A percentile compares a stretch with the other conserved stretches of the same genome.
Evolutionary conservation across 352 stramenopile genomes (phyloP).

Genomic region (Globisporangium perplexum): DNA sequence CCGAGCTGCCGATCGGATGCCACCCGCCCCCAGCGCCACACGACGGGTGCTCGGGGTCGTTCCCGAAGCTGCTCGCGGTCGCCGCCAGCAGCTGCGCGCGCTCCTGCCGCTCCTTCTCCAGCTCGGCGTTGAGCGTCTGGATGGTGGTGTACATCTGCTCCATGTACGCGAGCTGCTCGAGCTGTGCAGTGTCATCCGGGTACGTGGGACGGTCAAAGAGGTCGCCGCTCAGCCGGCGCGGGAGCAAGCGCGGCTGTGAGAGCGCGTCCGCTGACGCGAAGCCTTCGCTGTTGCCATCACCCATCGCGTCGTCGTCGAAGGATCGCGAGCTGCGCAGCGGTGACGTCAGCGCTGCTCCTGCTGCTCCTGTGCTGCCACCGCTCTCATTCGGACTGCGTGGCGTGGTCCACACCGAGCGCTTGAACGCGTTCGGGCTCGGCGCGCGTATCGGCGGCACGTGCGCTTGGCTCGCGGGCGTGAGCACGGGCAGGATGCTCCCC

Average conservation of each 20-base stretch:
- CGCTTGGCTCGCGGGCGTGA: slow-evolving; percentile 15
- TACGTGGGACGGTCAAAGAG: slow-evolving; percentile 1
- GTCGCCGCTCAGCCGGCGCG: slow-evolving; percentile 11
- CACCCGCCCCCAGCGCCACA: slow-evolving; percentile 9
- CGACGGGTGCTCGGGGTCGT: slow-evolving; percentile 23
- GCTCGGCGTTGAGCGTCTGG: slow-evolving; percentile 34
- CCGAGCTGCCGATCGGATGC: neutral
- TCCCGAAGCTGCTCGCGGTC: slow-evolving; percentile 9
- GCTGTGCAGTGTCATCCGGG: slow-evolving; percentile 16
- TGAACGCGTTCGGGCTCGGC: slow-evolving; percentile 25
- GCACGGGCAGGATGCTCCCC: slow-evolving; percentile 31
- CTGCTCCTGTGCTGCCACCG: neutral
- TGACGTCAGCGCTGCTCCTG: neutral
- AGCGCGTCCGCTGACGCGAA: neutral
- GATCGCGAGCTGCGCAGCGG: neutral
- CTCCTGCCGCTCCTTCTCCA: slow-evolving; percentile 37
- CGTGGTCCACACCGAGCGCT: slow-evolving; percentile 41
- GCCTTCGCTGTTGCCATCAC: slow-evolving; percentile 3
- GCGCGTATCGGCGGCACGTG: slow-evolving; percentile 4
- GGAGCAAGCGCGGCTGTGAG: neutral
- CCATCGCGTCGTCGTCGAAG: neutral
- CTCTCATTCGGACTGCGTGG: slow-evolving; percentile 16
- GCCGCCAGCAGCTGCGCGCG: slow-evolving; percentile 13
- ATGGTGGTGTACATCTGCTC: slow-evolving; percentile 68
- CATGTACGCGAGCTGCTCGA: slow-evolving; percentile 55